Percentiles rank a stretch among this genome's conserved stretches.
Conservation (phyloP, 148 eudicot genomes). For the Cornus kousa region DNA sequence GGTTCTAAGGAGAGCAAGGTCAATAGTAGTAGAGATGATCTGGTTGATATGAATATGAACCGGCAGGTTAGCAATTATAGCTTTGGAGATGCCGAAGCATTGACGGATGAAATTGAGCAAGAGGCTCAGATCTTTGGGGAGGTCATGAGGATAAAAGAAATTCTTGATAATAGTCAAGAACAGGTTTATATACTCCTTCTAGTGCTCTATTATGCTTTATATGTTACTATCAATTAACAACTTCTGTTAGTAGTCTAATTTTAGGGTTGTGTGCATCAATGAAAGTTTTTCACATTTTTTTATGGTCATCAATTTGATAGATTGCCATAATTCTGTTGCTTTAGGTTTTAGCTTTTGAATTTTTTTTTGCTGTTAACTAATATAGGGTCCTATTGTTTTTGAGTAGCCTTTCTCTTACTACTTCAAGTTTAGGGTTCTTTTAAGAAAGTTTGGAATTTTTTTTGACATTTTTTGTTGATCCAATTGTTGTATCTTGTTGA, state of each 20-base stretch:
- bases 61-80: conserved; percentile 49
- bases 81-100: conserved; percentile 82
- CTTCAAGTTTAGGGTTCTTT: not conserved
- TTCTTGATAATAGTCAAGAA: conserved; percentile 54
- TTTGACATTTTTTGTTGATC: not conserved
- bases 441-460: not conserved
- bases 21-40: conserved; percentile 42
- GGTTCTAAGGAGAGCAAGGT: conserved; percentile 72
- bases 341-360: not conserved
- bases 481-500: not conserved
- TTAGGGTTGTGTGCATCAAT: too few species aligned
- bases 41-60: conserved; percentile 36
- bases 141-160: conserved; percentile 76
- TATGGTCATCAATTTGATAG: not conserved
- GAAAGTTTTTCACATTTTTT: too few species aligned
- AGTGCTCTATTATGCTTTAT: not conserved
- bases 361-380: not conserved
- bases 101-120: conserved; percentile 79
- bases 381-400: not conserved
- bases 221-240: not conserved
- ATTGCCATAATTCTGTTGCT: not conserved
- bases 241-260: not conserved
- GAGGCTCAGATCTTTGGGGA: conserved; percentile 53
- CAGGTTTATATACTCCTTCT: conserved; percentile 42
- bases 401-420: not conserved